Base-by-base conservation (phyloP, 2,329 filamentous ascomycete genomes). In the Penicillium sp. region DNA sequence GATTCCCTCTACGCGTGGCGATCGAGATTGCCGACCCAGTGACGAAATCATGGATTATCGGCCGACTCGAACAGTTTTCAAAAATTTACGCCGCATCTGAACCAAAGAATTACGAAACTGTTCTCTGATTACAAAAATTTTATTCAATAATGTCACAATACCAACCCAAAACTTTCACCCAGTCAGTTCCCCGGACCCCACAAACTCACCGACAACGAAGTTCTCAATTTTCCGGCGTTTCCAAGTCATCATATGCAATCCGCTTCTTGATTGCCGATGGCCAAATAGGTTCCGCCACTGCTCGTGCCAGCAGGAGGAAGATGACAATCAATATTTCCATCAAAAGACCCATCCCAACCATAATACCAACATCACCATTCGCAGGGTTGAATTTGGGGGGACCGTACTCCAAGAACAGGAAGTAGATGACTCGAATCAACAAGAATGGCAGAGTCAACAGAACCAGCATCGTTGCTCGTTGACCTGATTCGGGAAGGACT, bases 1-100 rank as follows among this genome's bases (percentile, higher is more conserved):
- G 60, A 2, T 68, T 70, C 40, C 49, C 66, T 8, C 45, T 69
- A 21, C 60, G 57, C 9, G 65, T 68, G 18, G 65, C 58, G 9
- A 62, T 65, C 8, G 65, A 70, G 51, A 56, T 63, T 21, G 62
- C 61, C 14, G 64, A 67, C 41, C 32, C 61, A n/a, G 18, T 45
- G 4, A 67, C 60, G 5, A 63, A 50, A 44, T 44, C 48, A 10
- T 70, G 67, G 67, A 62, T 70, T 11, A 22, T 62, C 16, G 53
- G 48, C n/a, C 59, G 59, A 7, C 43, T 67, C 16, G 32, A 54
- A n/a, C 47, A 57, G 11, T 59, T 68, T 43, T 69, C 66, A 3
- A 62, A 61, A 22, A 53, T 47, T 4, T 70, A 70, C 41, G 64
- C 61, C 21, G 63, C 61, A 0, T 41, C 62, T n/a, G 58, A 51